Conservation (phyloP, 257 asterid genomes). For the Ilex aquifolium region DNA sequence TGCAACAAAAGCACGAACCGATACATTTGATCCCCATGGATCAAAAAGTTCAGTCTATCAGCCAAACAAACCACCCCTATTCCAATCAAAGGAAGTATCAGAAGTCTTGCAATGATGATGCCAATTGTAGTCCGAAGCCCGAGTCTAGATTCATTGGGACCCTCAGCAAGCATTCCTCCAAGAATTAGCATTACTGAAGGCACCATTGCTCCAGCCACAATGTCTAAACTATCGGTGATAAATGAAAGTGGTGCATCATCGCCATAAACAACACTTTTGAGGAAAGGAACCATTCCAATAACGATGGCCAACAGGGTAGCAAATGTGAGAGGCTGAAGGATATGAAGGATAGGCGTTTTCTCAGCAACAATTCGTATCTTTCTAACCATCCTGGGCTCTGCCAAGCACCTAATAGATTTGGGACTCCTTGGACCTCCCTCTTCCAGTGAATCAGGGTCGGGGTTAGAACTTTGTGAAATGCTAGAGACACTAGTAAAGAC, state of each 20-base stretch:
- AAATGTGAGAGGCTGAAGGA: slow-evolving; percentile 81
- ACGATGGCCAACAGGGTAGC: slow-evolving; percentile 74
- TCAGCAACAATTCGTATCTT: slow-evolving; percentile 68
- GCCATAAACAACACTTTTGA: slow-evolving; percentile 65
- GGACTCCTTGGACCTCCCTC: slow-evolving; percentile 54
- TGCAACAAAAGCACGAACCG: slow-evolving; percentile 82
- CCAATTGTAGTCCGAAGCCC: slow-evolving; percentile 70
- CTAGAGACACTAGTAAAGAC: slow-evolving; percentile 25
- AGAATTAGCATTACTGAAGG: slow-evolving; percentile 91
- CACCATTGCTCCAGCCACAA: slow-evolving; percentile 81
- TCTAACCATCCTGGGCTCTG: slow-evolving; percentile 75
- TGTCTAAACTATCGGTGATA: slow-evolving; percentile 70
- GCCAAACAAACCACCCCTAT: slow-evolving; percentile 54
- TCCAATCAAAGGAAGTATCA: slow-evolving; percentile 71
- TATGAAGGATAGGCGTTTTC: slow-evolving; percentile 63
- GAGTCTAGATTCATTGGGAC: slow-evolving; percentile 72
- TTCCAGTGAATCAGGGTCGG: slow-evolving; percentile 45
- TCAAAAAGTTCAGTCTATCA: slow-evolving; percentile 42
- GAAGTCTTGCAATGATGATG: slow-evolving; percentile 58
- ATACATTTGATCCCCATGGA: slow-evolving; percentile 66
- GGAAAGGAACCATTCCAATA: slow-evolving; percentile 74
- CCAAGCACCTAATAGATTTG: slow-evolving; percentile 62
- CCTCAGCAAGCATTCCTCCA: slow-evolving; percentile 97
- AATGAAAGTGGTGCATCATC: slow-evolving; percentile 66
- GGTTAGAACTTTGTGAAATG: slow-evolving; percentile 34